A percentile compares a stretch with the other conserved stretches of the same genome.
Conservation (phyloP, 1,284 basidiomycete genomes). For the Naganishia cerealis region DNA sequence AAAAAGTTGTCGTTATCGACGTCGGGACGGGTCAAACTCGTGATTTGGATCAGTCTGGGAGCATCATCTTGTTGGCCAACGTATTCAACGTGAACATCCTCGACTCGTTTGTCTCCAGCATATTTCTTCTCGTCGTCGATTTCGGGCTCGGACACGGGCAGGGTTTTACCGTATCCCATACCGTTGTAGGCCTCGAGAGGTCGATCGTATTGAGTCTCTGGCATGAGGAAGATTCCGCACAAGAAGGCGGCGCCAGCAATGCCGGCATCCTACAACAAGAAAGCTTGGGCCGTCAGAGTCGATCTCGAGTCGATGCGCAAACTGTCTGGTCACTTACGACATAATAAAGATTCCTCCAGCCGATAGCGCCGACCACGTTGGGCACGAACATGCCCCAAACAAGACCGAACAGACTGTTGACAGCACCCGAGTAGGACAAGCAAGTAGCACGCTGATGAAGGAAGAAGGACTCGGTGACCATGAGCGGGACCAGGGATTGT, state of each 20-base stretch:
- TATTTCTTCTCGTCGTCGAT: slow-evolving; percentile 5
- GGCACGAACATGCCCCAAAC: slow-evolving; percentile 17
- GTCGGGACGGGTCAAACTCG: slow-evolving; percentile 11
- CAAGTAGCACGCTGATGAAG: slow-evolving; percentile 15
- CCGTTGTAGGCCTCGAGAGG: slow-evolving; percentile 14
- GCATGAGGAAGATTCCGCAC: slow-evolving; percentile 14
- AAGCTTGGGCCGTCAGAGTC: neutral
- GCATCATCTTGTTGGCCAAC: neutral
- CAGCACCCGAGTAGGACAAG: slow-evolving; percentile 7
- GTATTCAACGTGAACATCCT: slow-evolving; percentile 6
- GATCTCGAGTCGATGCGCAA: neutral
- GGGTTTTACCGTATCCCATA: slow-evolving; percentile 20
- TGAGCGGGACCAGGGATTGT: slow-evolving; percentile 7
- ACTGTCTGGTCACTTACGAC: slow-evolving; percentile 1
- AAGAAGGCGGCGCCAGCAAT: slow-evolving; percentile 10
- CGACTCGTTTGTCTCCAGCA: slow-evolving; percentile 1
- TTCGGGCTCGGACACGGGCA: neutral
- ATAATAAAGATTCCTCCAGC: slow-evolving; percentile 12
- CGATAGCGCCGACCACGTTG: slow-evolving; percentile 8
- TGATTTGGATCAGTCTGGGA: slow-evolving; percentile 10
- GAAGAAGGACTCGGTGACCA: slow-evolving; percentile 17
- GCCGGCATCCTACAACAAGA: slow-evolving; percentile 3
- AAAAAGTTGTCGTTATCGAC: slow-evolving; percentile 10
- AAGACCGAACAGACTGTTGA: slow-evolving; percentile 17
- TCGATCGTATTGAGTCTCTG: slow-evolving; percentile 9